These are phyloP conservation scores for Dothistroma pini DNA, from an alignment of 2,329 filamentous ascomycete genomes.

Conservation along the genomic window DNA sequence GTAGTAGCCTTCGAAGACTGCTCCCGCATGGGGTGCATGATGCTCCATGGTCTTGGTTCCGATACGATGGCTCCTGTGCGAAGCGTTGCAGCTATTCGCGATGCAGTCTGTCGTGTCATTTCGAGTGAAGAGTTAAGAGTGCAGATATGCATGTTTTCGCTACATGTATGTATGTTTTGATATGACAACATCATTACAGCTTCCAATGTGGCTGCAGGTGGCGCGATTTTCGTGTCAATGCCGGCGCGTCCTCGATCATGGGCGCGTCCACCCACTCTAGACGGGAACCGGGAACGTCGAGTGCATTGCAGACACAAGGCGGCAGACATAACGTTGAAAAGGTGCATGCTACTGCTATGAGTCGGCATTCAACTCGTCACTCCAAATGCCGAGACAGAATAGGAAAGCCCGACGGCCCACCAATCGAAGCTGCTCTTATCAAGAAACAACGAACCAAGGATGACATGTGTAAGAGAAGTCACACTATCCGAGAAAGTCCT, in stretches of 20 bases:
- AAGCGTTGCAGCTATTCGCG: neutral
- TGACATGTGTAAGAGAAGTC: neutral
- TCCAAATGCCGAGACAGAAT: neutral
- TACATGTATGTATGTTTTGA: neutral
- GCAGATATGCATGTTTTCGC: neutral
- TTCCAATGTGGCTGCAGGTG: neutral
- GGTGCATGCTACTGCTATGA: neutral
- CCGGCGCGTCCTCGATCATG: neutral
- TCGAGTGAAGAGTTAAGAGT: neutral
- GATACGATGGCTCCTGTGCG: too few species aligned
- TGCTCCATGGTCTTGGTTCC: conserved; percentile 38
- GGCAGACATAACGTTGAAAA: neutral
- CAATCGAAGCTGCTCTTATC: neutral
- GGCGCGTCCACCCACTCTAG: too few species aligned
- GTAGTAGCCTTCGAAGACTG: conserved; percentile 50
- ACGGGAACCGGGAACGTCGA: neutral
- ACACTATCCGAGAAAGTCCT: neutral
- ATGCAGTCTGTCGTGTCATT: neutral
- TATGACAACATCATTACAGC: neutral
- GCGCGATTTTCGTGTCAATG: neutral
- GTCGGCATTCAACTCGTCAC: neutral
- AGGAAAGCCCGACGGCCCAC: neutral
- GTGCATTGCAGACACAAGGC: neutral
- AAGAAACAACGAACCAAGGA: conserved; percentile 1
- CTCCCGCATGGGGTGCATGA: conserved; percentile 38